phyloP scores from a whole-genome alignment of 2,329 filamentous ascomycete species.

The Epichloe uncinata region DNA sequence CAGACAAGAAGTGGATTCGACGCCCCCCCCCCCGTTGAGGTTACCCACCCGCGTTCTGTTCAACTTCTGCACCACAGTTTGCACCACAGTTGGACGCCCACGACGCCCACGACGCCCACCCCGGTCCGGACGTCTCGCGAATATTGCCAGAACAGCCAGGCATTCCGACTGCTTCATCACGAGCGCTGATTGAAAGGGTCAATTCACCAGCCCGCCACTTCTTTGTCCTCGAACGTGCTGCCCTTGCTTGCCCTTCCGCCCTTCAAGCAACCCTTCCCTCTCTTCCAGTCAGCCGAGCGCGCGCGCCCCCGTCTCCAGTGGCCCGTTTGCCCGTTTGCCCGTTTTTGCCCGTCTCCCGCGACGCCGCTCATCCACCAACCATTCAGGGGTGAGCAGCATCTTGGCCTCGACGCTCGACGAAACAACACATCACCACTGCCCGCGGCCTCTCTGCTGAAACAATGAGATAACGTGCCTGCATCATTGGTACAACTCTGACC shows the following conservation, averaged over 20 bases:
- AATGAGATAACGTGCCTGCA: slow-evolving; percentile 29
- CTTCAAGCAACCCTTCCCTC: background rate
- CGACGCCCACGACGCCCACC: background rate
- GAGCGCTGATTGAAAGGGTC: background rate
- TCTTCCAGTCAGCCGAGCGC: background rate
- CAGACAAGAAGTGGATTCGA: slow-evolving; percentile 2
- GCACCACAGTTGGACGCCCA: slow-evolving; percentile 1
- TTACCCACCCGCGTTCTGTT: slow-evolving; percentile 1
- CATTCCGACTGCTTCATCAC: background rate
- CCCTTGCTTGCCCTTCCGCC: background rate
- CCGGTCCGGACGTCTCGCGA: background rate
- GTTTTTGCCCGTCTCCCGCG: background rate
- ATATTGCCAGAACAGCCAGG: background rate
- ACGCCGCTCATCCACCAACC: slow-evolving; percentile 6
- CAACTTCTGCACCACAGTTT: slow-evolving; percentile 1
- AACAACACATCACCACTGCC: slow-evolving; percentile 21
- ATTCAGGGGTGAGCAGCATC: slow-evolving; percentile 12
- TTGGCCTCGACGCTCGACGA: slow-evolving; percentile 13
- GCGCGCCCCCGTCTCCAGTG: background rate
- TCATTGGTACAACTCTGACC: slow-evolving; percentile 21
- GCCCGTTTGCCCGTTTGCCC: background rate
- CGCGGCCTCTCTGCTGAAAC: slow-evolving; percentile 19
- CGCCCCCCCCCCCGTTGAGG: background rate
- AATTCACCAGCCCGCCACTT: background rate
- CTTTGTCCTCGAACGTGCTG: background rate